Percentiles rank a stretch among this genome's conserved stretches.
Evolutionary conservation across 2,329 filamentous ascomycete genomes (phyloP).

Genomic region (Annulohypoxylon truncatum): DNA sequence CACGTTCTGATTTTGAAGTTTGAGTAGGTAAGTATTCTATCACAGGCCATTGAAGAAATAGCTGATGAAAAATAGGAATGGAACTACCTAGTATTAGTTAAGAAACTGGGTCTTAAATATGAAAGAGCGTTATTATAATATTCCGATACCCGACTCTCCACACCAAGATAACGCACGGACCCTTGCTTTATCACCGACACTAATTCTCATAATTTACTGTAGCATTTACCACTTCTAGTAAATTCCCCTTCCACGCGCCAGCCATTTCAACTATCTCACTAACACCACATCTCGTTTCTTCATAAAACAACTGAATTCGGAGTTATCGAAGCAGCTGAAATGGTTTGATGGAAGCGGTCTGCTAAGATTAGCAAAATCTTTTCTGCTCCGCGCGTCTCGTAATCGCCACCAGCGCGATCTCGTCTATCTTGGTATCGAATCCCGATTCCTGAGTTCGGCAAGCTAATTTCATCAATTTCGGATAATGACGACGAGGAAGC

Average conservation of each 20-base stretch:
- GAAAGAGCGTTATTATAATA: conserved; percentile 28
- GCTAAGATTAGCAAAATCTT: not conserved
- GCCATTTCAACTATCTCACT: conserved; percentile 10
- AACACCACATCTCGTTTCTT: not conserved
- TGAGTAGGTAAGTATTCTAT: no score
- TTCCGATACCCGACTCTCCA: conserved; percentile 30
- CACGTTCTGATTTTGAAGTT: not conserved
- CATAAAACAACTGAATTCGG: not conserved
- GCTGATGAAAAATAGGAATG: no score
- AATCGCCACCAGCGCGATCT: conserved; percentile 28
- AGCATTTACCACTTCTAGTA: conserved; percentile 12
- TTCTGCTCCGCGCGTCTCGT: not conserved
- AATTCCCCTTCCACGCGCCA: conserved; percentile 25
- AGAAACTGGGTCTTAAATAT: conserved; percentile 6
- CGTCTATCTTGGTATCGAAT: conserved; percentile 10
- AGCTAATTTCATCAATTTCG: conserved; percentile 12
- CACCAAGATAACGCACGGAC: conserved; percentile 20
- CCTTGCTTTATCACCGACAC: conserved; percentile 8
- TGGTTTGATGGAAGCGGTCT: conserved; percentile 12
- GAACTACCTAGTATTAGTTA: no score
- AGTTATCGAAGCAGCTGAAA: not conserved
- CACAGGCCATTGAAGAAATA: no score
- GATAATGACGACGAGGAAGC: conserved; percentile 35
- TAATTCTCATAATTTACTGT: conserved; percentile 23
- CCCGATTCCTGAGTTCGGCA: not conserved